Evolutionary conservation across 208 protist species (phyloP), one percentile per base, ranked within the genome.

Genomic region (Acanthamoeba quina): DNA sequence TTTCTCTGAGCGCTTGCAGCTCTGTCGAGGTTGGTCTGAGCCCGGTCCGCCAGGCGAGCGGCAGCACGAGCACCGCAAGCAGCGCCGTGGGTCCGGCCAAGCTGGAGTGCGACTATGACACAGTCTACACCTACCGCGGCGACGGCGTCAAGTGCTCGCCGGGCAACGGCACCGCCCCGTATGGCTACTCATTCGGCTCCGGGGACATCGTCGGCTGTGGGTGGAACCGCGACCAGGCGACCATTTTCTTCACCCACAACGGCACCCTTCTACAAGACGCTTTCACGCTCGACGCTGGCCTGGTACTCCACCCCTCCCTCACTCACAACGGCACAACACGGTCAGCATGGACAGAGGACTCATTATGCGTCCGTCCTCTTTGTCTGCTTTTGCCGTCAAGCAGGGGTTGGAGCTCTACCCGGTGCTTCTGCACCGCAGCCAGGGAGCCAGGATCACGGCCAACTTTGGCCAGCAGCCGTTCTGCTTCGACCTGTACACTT

Each of bases 191-290:
- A 7, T 93, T 83, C n/a, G 89, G 89, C 44, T 76, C 70, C 3
- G 66, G 89, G 24, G 89, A 93, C 52, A 64, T 76, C 1, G 26
- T 93, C 26, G 89, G 89, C 13, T 93, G 89, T 41, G 89, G 89
- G 15, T 93, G 89, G 89, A 44, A 93, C 47, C 26, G 66, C 19
- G 70, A 93, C 1, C 91, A 93, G 49, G 13, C 26, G 0, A 54
- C 89, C 49, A 93, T 93, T 34, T 93, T 93, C 89, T 93, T 93
- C 89, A 93, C 89, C 17, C n/a, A 41, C 44, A 93, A 93, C 68
- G 89, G 89, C 49, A 44, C 5, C 9, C 26, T 82, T 13, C 37
- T 93, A 0, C 29, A 5, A 2, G 56, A 93, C n/a, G 89, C 89
- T 3, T 91, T 91, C 85, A n/a, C 47, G 11, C 31, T 91, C 24